phyloP scores from a whole-genome alignment of 345 rosid genomes.

The Barbarea vulgaris region DNA sequence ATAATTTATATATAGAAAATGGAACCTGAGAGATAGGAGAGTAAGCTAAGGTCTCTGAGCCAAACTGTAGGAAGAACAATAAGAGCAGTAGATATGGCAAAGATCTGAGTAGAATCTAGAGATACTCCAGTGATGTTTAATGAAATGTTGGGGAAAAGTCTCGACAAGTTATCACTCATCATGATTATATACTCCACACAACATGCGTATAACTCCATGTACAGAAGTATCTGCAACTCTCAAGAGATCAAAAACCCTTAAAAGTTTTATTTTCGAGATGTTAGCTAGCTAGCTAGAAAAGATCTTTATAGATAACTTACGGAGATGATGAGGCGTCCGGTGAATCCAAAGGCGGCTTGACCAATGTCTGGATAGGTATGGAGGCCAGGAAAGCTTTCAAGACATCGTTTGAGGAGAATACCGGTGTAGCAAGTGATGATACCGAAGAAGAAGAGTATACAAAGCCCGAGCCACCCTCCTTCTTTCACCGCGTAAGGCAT shows the following conservation, averaged over 20 bases:
- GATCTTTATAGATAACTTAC: conserved; percentile 42
- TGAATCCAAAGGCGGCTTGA: conserved; percentile 78
- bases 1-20: neutral
- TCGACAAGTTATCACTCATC: conserved; percentile 79
- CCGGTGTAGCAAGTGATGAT: conserved; percentile 64
- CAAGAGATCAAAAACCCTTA: neutral
- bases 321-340: conserved; percentile 61
- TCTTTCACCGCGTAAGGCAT: conserved; percentile 70
- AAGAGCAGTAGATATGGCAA: conserved; percentile 52
- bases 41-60: conserved; percentile 75
- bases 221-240: conserved; percentile 61
- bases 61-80: conserved; percentile 83
- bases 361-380: conserved; percentile 83
- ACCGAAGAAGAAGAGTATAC: conserved; percentile 55
- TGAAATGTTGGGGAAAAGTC: conserved; percentile 56
- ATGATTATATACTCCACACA: conserved; percentile 76
- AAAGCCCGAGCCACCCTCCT: conserved; percentile 81
- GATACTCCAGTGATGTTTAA: conserved; percentile 48
- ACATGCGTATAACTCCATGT: conserved; percentile 77
- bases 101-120: conserved; percentile 52
- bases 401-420: conserved; percentile 62
- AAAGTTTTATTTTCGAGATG: neutral
- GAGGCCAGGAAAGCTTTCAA: conserved; percentile 67
- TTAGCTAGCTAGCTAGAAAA: too few relatives aligned
- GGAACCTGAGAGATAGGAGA: conserved; percentile 81